Evolutionary conservation across 2,329 filamentous ascomycete species (phyloP).

Genomic region (Alternaria gaisen): DNA sequence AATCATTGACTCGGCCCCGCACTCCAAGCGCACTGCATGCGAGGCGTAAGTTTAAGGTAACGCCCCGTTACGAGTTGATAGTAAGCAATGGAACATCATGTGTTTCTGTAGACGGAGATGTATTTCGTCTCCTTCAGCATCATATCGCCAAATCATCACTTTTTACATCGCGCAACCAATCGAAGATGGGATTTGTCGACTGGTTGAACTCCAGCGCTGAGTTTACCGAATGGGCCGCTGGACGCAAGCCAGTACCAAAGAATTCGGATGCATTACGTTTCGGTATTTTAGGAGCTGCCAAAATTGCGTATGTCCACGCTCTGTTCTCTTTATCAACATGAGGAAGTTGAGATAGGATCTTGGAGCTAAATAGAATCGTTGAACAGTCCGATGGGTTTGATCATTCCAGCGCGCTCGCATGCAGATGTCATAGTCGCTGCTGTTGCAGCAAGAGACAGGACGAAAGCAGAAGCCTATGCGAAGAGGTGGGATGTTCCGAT

Average conservation of each 20-base stretch:
- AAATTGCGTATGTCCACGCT: slow-evolving; percentile 40
- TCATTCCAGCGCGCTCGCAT: slow-evolving; percentile 62
- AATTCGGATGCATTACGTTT: slow-evolving; percentile 40
- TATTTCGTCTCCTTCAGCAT: neutral
- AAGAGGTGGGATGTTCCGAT: slow-evolving; percentile 62
- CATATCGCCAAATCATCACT: neutral
- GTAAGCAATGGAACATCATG: neutral
- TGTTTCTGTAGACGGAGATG: neutral
- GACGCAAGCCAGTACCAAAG: slow-evolving; percentile 19
- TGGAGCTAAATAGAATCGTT: neutral
- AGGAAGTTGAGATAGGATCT: neutral
- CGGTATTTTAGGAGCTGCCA: slow-evolving; percentile 49
- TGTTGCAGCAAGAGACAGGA: slow-evolving; percentile 61
- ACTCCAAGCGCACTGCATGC: neutral
- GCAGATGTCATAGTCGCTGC: slow-evolving; percentile 63
- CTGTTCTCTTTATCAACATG: neutral
- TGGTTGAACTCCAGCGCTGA: slow-evolving; percentile 17
- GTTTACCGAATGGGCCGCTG: slow-evolving; percentile 18
- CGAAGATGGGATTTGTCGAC: slow-evolving; percentile 1
- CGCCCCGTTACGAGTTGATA: neutral
- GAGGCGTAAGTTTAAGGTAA: neutral
- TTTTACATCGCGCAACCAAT: neutral
- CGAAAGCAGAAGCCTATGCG: slow-evolving; percentile 60
- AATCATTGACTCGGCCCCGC: neutral
- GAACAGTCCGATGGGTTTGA: slow-evolving; percentile 54